Percentiles rank a stretch among this genome's conserved stretches.
Evolutionary conservation across 805 yeast species (phyloP).

Genomic region (Cyberlindnera suaveolens): DNA sequence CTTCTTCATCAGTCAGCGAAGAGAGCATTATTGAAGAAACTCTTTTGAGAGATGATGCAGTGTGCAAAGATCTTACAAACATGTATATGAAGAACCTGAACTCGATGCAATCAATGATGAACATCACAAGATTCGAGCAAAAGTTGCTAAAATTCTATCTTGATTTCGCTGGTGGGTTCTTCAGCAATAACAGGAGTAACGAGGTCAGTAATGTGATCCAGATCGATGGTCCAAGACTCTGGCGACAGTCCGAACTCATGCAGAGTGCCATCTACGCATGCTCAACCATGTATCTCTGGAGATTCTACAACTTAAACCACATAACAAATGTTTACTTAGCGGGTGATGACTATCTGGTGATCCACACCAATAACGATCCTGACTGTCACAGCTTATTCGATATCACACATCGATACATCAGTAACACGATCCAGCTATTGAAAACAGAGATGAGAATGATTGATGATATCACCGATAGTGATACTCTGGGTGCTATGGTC

Average conservation of each 20-base stretch:
- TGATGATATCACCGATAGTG: not conserved
- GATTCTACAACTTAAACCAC: conserved; percentile 12
- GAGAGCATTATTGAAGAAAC: too few relatives aligned
- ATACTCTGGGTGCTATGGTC: conserved; percentile 12
- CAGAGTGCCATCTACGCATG: conserved; percentile 16
- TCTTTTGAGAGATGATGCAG: not conserved
- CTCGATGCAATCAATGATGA: conserved; percentile 14
- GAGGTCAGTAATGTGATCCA: conserved; percentile 11
- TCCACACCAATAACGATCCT: conserved; percentile 7
- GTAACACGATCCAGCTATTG: conserved; percentile 7
- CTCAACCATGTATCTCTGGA: conserved; percentile 16
- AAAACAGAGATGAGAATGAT: not conserved
- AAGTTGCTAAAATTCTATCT: conserved; percentile 16
- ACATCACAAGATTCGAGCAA: conserved; percentile 15
- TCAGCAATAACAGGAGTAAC: conserved; percentile 11
- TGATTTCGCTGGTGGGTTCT: conserved; percentile 18
- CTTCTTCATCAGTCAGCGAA: not conserved
- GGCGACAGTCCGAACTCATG: conserved; percentile 13
- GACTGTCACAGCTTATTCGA: conserved; percentile 7
- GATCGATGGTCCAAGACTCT: conserved; percentile 14
- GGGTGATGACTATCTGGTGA: conserved; percentile 9
- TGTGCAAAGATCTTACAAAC: conserved; percentile 2
- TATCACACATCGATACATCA: conserved; percentile 12
- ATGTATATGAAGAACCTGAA: conserved; percentile 7
- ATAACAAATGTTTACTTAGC: conserved; percentile 11